These are phyloP conservation scores for Nectriaceae sp. DNA, from an alignment of 2,329 filamentous ascomycete genomes.

Conservation along the genomic window DNA sequence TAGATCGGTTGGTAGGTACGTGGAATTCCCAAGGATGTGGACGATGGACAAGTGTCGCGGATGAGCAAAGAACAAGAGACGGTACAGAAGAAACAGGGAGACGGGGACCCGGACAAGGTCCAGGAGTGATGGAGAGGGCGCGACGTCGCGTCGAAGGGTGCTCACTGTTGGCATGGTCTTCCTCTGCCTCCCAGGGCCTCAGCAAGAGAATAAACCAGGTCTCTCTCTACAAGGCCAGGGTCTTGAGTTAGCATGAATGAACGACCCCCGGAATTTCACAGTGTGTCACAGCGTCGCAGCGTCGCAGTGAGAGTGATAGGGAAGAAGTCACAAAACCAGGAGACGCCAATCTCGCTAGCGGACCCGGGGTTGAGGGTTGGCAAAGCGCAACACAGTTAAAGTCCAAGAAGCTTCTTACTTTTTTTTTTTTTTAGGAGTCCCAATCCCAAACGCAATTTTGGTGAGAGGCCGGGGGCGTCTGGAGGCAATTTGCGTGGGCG, in stretches of 20 bases:
- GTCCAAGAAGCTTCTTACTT: too few species aligned
- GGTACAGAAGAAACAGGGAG: slow-evolving; percentile 11
- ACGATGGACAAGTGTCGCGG: slow-evolving; percentile 11
- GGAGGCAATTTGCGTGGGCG: not conserved
- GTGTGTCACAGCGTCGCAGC: not conserved
- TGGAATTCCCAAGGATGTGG: slow-evolving; percentile 18
- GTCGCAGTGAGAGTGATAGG: not conserved
- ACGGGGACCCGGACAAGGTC: not conserved
- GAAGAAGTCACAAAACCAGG: too few species aligned
- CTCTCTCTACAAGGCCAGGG: too few species aligned
- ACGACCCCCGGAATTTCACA: not conserved
- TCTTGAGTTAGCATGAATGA: not conserved
- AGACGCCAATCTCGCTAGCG: slow-evolving; percentile 13
- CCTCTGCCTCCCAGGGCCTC: too few species aligned
- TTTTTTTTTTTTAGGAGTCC: too few species aligned
- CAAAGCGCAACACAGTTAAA: not conserved
- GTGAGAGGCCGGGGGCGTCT: not conserved
- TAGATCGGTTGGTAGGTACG: slow-evolving; percentile 6
- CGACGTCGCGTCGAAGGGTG: slow-evolving; percentile 1
- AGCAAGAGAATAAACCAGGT: too few species aligned
- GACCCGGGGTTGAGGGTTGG: slow-evolving; percentile 1
- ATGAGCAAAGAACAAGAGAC: slow-evolving; percentile 17
- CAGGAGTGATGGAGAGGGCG: slow-evolving; percentile 8
- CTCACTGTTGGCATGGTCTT: not conserved
- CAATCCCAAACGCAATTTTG: not conserved